phyloP scores from a whole-genome alignment of 2,329 filamentous ascomycete genomes.

The Fusarium odoratissimum region DNA sequence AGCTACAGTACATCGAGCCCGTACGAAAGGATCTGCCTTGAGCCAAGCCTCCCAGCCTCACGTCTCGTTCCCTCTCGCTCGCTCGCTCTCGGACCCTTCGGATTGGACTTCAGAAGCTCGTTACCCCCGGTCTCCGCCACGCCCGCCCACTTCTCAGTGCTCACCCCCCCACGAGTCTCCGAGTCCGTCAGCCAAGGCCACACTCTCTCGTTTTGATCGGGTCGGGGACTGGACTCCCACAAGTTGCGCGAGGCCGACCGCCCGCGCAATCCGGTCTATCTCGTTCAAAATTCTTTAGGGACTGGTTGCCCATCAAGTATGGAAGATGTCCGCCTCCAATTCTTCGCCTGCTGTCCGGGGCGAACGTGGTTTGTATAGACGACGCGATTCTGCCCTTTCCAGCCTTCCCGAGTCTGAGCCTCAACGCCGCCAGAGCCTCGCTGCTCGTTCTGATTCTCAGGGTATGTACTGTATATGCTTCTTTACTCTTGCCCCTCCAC shows the following conservation, averaged over 20 bases:
- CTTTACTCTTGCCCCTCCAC: conserved; percentile 5
- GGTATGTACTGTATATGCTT: conserved; percentile 42
- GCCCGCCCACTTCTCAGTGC: conserved; percentile 27
- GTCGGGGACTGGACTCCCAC: conserved; percentile 36
- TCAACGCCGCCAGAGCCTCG: conserved; percentile 41
- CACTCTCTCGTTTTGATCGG: conserved; percentile 38
- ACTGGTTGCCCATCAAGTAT: conserved; percentile 47
- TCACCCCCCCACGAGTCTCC: conserved; percentile 35
- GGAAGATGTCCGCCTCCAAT: conserved; percentile 51
- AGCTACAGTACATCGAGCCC: not conserved
- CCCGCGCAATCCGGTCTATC: conserved; percentile 37
- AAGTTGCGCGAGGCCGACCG: conserved; percentile 43
- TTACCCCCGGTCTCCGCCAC: conserved; percentile 34
- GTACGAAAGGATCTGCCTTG: conserved; percentile 4
- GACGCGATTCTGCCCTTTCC: conserved; percentile 40
- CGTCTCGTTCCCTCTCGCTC: conserved; percentile 13
- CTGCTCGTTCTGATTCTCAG: conserved; percentile 46
- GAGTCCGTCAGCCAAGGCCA: conserved; percentile 36
- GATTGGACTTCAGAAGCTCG: conserved; percentile 20
- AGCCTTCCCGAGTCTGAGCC: conserved; percentile 39
- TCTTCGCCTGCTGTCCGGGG: conserved; percentile 43
- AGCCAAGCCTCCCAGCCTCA: conserved; percentile 33
- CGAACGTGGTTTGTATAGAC: conserved; percentile 45
- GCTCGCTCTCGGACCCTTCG: conserved; percentile 38
- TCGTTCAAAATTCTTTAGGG: conserved; percentile 38